Base-by-base conservation (phyloP, 2,329 filamentous ascomycete species). In the Cercospora sojina region DNA sequence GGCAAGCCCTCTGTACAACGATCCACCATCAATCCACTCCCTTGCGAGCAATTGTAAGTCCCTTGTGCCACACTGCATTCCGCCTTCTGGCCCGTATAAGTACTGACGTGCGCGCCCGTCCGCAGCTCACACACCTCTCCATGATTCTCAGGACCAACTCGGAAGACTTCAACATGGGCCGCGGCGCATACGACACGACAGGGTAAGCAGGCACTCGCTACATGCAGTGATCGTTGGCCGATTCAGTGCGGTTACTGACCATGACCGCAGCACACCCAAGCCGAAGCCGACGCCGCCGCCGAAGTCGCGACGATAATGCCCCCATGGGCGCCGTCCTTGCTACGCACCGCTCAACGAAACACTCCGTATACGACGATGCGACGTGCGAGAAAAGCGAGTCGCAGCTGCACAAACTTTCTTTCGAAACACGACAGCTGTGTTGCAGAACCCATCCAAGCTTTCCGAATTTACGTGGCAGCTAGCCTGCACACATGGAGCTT, bases 151-250 rank as follows among this genome's bases (percentile, higher is more conserved):
- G 78, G 76, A 78, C 79, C 67, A 77, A 76, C 58, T 55, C 56
- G 64, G 75, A 77, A 60, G 67, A 70, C 64, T 69, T 71, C 66
- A 81, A 81, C 77, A 83, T 83, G 81, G 81, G 80, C 65, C 80
- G 81, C 70, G 81, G 81, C 67, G 80, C 80, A 67, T 83, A 83
- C 75, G 81, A 83, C 72, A 83, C 80, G 29, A 83, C 81, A n/a
- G 81, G 81, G 70, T 72, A 64, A 67, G 70, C 62, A 51, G 51
- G 41, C 55, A 29, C 23, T 23, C 51, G 16, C 25, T 5, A 25
- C 58, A 20, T 57, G 16, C 53, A 27, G n/a, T 35, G 29, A 43
- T 64, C 58, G 23, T 59, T 55, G 41, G 35, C 47, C 43, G 43
- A 16, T 23, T 43, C 51, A 20, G 23, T 8, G 51, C 51, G 51